A percentile compares a stretch with the other conserved stretches of the same genome.
Evolutionary conservation across 148 eudicot genomes (phyloP).

Genomic region (Dysphania ambrosioides): DNA sequence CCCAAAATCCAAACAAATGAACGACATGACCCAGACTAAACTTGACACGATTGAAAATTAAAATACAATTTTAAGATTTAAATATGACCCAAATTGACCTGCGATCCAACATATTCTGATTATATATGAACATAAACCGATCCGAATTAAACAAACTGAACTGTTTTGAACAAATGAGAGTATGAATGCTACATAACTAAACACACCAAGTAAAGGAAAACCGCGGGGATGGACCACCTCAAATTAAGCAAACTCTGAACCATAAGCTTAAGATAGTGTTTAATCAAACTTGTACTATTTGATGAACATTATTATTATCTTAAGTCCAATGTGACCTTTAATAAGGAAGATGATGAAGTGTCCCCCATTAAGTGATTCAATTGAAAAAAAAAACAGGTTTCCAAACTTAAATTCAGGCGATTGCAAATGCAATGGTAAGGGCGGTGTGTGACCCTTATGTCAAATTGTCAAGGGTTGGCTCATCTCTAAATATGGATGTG

Average conservation of each 20-base stretch:
- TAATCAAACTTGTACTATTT: background rate
- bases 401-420: background rate
- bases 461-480: conserved; percentile 23
- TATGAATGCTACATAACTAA: background rate
- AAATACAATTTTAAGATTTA: no score
- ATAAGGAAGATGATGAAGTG: background rate
- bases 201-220: background rate
- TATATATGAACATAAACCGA: background rate
- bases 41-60: no score
- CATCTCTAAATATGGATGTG: conserved; percentile 7
- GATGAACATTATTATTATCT: background rate
- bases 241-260: background rate
- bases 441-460: conserved; percentile 1
- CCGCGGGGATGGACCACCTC: background rate
- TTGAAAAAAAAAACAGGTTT: background rate
- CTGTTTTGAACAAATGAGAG: no score
- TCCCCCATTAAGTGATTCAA: background rate
- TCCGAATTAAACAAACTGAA: background rate
- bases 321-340: background rate
- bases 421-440: conserved; percentile 7
- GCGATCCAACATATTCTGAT: no score
- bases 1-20: no score
- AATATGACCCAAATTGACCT: no score
- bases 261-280: background rate
- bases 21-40: no score